Conservation (phyloP, 2,329 filamentous ascomycete genomes). For the Aspergillus thermomutatus region DNA sequence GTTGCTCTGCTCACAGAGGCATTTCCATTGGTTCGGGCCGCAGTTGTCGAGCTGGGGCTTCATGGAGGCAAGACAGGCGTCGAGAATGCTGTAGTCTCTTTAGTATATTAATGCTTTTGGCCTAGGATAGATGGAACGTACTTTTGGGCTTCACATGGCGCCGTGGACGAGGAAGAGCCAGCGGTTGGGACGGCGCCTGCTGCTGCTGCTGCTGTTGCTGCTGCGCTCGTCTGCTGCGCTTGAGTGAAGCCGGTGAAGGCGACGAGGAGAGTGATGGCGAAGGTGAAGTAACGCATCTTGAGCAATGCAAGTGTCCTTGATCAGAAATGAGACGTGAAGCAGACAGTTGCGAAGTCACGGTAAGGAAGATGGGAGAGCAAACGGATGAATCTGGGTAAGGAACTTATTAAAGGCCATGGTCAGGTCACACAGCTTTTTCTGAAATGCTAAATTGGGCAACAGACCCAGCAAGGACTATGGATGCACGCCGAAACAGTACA, state of each 20-base stretch:
- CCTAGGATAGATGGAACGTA: not conserved
- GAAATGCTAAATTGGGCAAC: not conserved
- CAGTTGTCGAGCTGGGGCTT: constrained; percentile 44
- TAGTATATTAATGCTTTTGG: not conserved
- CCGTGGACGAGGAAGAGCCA: not conserved
- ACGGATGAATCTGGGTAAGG: not conserved
- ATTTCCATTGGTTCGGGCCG: constrained; percentile 50
- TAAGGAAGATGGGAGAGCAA: not conserved
- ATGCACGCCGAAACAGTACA: not conserved
- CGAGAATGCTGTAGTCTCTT: constrained; percentile 44
- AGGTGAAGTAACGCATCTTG: not conserved
- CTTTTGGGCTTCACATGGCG: constrained; percentile 17
- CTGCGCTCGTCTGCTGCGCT: not conserved
- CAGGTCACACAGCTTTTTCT: not conserved
- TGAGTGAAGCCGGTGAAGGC: not conserved
- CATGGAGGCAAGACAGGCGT: constrained; percentile 45
- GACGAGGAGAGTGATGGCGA: not conserved
- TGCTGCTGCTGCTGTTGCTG: not conserved
- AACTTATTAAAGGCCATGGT: not conserved
- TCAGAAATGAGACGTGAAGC: not conserved
- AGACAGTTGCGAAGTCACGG: not conserved
- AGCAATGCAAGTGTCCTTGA: not conserved
- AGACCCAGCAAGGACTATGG: not conserved
- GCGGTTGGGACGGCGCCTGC: not conserved
- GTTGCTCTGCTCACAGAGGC: constrained; percentile 56